Evolutionary conservation across 1,284 basidiomycete species (phyloP).

Genomic region (Puccinia hordei): DNA sequence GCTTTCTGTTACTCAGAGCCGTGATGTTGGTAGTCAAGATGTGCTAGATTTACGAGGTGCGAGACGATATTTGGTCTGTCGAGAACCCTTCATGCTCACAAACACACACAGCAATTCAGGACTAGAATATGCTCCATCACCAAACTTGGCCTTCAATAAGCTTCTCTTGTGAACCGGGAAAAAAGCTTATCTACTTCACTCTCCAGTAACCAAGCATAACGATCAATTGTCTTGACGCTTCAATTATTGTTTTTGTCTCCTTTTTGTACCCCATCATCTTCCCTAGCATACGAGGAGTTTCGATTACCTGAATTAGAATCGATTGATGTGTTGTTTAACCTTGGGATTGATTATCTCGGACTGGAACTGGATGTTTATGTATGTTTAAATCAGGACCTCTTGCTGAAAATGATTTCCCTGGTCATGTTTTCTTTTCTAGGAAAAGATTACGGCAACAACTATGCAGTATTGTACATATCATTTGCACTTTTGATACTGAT

Average conservation of each 20-base stretch:
- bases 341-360: constrained; percentile 29
- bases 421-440: not conserved
- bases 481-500: constrained; percentile 5
- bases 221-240: not conserved
- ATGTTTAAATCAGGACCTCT: not conserved
- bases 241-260: not conserved
- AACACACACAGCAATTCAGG: not conserved
- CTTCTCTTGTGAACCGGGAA: too few species aligned
- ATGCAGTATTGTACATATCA: not conserved
- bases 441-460: not conserved
- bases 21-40: not conserved
- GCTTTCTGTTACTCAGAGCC: not conserved
- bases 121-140: not conserved
- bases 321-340: constrained; percentile 39
- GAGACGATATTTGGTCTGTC: not conserved
- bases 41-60: not conserved
- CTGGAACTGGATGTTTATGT: constrained; percentile 39
- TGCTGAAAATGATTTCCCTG: not conserved
- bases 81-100: not conserved
- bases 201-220: not conserved
- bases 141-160: not conserved
- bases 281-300: constrained; percentile 39
- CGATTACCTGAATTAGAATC: constrained; percentile 49
- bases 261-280: not conserved
- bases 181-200: not conserved